Conservation (phyloP, 495 filamentous ascomycete species). For the Pseudomonodictys pantanalensis region DNA sequence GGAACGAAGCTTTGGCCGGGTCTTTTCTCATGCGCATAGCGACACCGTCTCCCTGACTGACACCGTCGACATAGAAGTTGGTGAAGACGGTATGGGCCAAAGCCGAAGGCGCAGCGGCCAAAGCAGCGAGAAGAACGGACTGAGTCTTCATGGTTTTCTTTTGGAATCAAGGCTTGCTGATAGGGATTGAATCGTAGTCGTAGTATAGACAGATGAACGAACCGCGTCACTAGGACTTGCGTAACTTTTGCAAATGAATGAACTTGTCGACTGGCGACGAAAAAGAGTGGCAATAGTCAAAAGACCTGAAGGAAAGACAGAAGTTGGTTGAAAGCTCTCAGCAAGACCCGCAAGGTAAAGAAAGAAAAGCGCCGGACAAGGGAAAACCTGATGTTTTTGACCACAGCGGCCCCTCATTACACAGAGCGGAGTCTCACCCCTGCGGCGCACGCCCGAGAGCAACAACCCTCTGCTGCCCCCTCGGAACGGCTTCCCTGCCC, state of each 20-base stretch:
- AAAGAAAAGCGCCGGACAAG: background rate
- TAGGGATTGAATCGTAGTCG: conserved; percentile 13
- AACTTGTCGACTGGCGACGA: conserved; percentile 33
- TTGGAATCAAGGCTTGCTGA: background rate
- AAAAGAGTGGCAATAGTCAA: conserved; percentile 26
- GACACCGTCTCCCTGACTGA: conserved; percentile 57
- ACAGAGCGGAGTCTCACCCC: background rate
- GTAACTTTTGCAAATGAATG: conserved; percentile 17
- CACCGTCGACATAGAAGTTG: conserved; percentile 62
- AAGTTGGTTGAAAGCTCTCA: conserved; percentile 27
- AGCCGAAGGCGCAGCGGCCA: conserved; percentile 30
- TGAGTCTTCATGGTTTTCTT: conserved; percentile 23
- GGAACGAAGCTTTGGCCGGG: conserved; percentile 48
- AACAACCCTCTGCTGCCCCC: background rate
- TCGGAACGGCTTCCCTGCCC: conserved; percentile 10
- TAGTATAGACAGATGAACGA: conserved; percentile 28
- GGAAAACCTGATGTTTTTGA: conserved; percentile 12
- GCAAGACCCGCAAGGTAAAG: conserved; percentile 16
- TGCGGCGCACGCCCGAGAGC: background rate
- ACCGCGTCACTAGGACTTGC: conserved; percentile 23
- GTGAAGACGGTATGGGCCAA: conserved; percentile 66
- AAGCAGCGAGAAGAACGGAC: conserved; percentile 15
- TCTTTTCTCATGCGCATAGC: conserved; percentile 65
- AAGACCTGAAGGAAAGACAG: conserved; percentile 22
- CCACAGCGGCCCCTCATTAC: background rate